Base-by-base conservation (phyloP, 1,284 basidiomycete genomes). In the Pseudozyma sp. region DNA sequence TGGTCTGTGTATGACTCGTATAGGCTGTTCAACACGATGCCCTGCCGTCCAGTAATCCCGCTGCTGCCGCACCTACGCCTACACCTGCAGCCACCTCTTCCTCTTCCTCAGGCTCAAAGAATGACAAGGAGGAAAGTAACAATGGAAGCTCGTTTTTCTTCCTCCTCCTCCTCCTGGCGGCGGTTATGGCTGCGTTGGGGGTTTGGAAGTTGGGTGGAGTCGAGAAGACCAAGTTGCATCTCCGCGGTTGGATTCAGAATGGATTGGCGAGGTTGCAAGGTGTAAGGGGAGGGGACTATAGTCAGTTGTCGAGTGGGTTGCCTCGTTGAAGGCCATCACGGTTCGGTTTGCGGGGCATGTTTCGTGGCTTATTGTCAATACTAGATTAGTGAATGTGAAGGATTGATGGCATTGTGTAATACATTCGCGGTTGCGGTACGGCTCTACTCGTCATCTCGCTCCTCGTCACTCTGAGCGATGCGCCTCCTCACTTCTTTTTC, bases 171-270 rank as follows among this genome's bases (percentile, higher is more conserved):
- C 18, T 76, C 31, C 6, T 71, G 5, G 69, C 56, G 1, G 59
- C 13, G 5, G 70, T 39, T 0, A 54, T 58, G 2, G 64, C 43
- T 5, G 61, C 31, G 2, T 31, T 16, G 3, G 66, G 59, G 7
- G 62, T 73, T 5, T 76, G 61, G 55, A 51, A 43, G 18, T 16
- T 76, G 7, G 74, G 74, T 14, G 74, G 74, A 4, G 36, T 68
- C 2, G 42, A 69, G 21, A 62, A 69, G 13, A 69, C 70, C n/a
- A 65, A 73, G 45, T 3, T 61, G 14, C 61, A 68, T 10, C 18
- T 68, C 38, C 16, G 12, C 5, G 34, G 25, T 9, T 21, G 11
- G 18, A 7, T 9, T 53, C 11, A 38, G 25, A 31, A 31, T 31
- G 25, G 3, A 31, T 3, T 47, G 16, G 57, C 34, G 0, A 56